phyloP scores from a whole-genome alignment of 208 protist species.

The Wallacemonas rigidus region DNA sequence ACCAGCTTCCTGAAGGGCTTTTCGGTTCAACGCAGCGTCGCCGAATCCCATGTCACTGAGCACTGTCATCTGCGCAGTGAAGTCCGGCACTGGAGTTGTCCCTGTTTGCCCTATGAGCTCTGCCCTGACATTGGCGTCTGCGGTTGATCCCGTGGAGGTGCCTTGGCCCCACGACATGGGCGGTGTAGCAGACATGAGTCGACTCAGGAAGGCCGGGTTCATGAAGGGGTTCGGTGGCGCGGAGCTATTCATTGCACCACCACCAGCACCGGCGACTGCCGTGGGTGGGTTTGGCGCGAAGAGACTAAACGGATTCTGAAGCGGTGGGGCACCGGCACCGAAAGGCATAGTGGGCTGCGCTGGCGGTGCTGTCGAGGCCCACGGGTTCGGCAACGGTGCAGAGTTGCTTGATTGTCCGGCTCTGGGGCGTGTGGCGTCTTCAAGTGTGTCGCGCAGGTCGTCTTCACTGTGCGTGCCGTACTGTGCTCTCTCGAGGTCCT shows the following conservation, averaged over 20 bases:
- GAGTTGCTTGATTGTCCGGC: constrained; percentile 31
- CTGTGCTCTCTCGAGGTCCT: constrained; percentile 38
- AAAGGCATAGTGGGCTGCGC: neutral
- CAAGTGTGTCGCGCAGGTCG: constrained; percentile 58
- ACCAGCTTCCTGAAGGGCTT: constrained; percentile 43
- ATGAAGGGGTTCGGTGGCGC: neutral
- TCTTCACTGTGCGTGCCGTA: constrained; percentile 47
- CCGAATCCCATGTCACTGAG: constrained; percentile 82
- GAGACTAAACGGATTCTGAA: neutral
- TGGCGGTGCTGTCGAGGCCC: constrained; percentile 15
- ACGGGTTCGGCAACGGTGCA: constrained; percentile 71
- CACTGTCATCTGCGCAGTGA: constrained; percentile 27
- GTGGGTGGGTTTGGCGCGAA: neutral
- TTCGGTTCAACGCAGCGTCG: constrained; percentile 57
- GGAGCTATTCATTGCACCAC: neutral
- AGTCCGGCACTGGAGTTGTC: neutral
- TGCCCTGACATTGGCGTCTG: neutral
- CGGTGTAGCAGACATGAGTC: neutral
- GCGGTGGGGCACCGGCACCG: neutral
- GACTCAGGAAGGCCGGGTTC: constrained; percentile 5
- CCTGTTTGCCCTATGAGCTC: neutral
- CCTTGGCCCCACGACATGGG: neutral
- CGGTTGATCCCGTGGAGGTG: neutral
- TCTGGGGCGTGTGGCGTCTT: constrained; percentile 15
- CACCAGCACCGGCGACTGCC: neutral